Evolutionary conservation across 2,329 filamentous ascomycete genomes (phyloP).

Genomic region (Fusarium anthophilum): DNA sequence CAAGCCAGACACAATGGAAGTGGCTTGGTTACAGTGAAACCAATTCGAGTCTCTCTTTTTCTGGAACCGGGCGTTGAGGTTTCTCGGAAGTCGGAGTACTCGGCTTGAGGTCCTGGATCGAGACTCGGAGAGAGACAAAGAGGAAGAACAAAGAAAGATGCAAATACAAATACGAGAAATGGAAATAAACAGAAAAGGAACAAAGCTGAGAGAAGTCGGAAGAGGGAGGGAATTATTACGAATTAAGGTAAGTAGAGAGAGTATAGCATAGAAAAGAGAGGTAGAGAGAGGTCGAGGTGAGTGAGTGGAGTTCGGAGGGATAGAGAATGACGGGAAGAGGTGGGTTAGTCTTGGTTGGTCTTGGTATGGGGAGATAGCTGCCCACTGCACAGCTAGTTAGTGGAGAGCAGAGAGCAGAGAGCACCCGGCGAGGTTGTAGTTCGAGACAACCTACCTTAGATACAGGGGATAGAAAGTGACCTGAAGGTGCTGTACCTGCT

Average conservation of each 20-base stretch:
- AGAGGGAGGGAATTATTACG: slow-evolving; percentile 32
- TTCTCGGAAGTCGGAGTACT: slow-evolving; percentile 21
- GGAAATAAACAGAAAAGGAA: slow-evolving; percentile 3
- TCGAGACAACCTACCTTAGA: slow-evolving; percentile 12
- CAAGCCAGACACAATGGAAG: slow-evolving; percentile 24
- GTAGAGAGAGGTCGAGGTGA: not conserved
- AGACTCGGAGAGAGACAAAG: slow-evolving; percentile 17
- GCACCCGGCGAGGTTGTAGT: slow-evolving; percentile 13
- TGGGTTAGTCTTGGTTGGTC: slow-evolving; percentile 7
- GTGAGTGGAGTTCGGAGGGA: slow-evolving; percentile 1
- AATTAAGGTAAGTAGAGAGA: slow-evolving; percentile 18
- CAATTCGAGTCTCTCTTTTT: slow-evolving; percentile 12
- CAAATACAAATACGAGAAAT: slow-evolving; percentile 17
- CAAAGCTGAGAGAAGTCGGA: slow-evolving; percentile 7
- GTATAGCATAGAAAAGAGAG: slow-evolving; percentile 17
- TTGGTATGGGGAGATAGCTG: slow-evolving; percentile 21
- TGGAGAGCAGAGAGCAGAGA: not conserved
- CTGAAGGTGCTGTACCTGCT: slow-evolving; percentile 3
- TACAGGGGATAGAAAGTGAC: slow-evolving; percentile 14
- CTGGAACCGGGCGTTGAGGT: slow-evolving; percentile 28
- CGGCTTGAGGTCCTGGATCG: not conserved
- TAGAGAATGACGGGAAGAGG: slow-evolving; percentile 25
- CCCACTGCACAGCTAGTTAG: not conserved
- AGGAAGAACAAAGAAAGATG: slow-evolving; percentile 11
- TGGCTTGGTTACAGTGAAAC: slow-evolving; percentile 34